Evolutionary conservation across 2,329 filamentous ascomycete genomes (phyloP).

Genomic region (Leptosphaerulina australis): DNA sequence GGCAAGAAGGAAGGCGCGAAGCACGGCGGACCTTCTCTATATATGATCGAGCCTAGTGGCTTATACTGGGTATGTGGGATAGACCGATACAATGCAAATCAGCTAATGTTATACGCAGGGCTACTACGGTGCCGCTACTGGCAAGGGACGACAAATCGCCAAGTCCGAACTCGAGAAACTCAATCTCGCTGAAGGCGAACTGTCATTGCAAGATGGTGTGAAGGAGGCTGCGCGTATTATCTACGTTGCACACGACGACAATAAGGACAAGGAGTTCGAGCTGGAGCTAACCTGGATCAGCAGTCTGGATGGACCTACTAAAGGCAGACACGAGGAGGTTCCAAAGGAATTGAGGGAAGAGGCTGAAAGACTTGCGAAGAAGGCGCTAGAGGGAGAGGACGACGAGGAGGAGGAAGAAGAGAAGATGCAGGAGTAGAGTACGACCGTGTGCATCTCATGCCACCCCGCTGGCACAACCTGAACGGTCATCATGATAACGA

Average conservation of each 20-base stretch:
- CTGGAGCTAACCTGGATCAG: constrained; percentile 99
- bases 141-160: constrained; percentile 93
- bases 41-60: constrained; percentile 99
- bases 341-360: constrained; percentile 89
- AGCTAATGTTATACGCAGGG: constrained; percentile 58
- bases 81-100: background rate
- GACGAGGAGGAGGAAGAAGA: constrained; percentile 81
- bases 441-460: constrained; percentile 23
- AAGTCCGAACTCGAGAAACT: constrained; percentile 99
- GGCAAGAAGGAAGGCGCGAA: constrained; percentile 77
- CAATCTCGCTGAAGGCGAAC: constrained; percentile 76
- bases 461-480: constrained; percentile 30
- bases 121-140: constrained; percentile 96
- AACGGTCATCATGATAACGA: constrained; percentile 39
- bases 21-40: constrained; percentile 88
- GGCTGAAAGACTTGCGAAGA: constrained; percentile 91
- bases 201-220: constrained; percentile 84
- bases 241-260: constrained; percentile 96
- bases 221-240: constrained; percentile 98
- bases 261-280: constrained; percentile 99
- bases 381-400: constrained; percentile 84
- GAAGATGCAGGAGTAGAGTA: constrained; percentile 83
- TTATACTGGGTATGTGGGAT: constrained; percentile 76
- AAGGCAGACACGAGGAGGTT: constrained; percentile 91
- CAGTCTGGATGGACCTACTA: constrained; percentile 80